Evolutionary conservation across 1,139 yeast genomes (phyloP), one percentile per base, ranked within the genome.

Genomic region (Candida mesenterica): DNA sequence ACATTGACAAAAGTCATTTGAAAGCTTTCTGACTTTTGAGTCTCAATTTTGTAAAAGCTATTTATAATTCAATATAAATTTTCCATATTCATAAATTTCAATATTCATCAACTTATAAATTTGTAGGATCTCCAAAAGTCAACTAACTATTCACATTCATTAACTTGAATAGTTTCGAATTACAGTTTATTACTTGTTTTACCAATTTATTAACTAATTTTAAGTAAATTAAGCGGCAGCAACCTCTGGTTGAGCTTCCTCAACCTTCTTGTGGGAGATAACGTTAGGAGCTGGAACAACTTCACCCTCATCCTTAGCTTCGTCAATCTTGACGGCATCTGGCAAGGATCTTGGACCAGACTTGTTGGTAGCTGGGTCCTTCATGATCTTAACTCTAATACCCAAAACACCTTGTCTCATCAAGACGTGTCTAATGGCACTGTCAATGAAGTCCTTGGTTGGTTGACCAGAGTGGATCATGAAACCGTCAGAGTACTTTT

Each of bases 391-490:
- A 65, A 92, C 97, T 82, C 86, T 92, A 71, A 92, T 85, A 83
- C 99, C 99, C 68, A 92, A 84, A 55, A 92, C 97, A 88, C 99
- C 99, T 79, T 92, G 98, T 84, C 97, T 90, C 81, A 92, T 87
- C 72, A 92, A 81, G 62, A 92, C 98, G 92, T 94, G 98, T 79
- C 99, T 90, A 70, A 96, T 89, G 61, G 98, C 98, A 69, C 83
- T 77, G 76, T 92, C 98, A 70, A 92, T 92, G 82, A 92, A 92
- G 69, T 92, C 98, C 62, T 79, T 83, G 74, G 92, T 94, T 78
- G 98, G 98, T 81, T 92, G 98, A 87, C 98, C 98, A 65, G 97
- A 88, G 95, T 92, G 98, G 81, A 92, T 94, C 95, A 92, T 88
- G 96, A 92, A 92, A 81, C 98, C 98, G 71, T 92, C 97, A 68